Evolutionary conservation across 129 eudicot species (phyloP).

Genomic region (Helianthus tuberosus): DNA sequence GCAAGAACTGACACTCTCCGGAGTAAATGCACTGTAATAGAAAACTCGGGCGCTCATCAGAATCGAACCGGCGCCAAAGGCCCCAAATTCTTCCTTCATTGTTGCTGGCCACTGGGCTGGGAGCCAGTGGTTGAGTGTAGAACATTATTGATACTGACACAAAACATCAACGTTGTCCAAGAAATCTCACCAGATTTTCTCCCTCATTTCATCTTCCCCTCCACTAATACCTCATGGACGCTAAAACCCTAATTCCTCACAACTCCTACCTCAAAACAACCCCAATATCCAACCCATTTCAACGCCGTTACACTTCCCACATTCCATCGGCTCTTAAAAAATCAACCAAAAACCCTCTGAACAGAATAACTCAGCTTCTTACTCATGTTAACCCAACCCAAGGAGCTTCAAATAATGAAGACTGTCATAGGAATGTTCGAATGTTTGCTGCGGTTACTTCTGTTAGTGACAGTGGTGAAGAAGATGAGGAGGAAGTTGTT

Average conservation of each 20-base stretch:
- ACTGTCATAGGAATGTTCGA: conserved; percentile 4
- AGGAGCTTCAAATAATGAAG: conserved; percentile 17
- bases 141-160: no score
- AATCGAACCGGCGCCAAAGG: no score
- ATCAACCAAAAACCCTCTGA: conserved; percentile 1
- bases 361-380: conserved; percentile 2
- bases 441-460: conserved; percentile 35
- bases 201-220: background rate
- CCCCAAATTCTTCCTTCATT: no score
- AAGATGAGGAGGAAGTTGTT: conserved; percentile 11
- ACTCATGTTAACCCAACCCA: conserved; percentile 30
- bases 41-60: no score
- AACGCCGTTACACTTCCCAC: conserved; percentile 13
- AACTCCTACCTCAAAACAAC: background rate
- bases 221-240: background rate
- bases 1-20: no score
- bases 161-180: no score
- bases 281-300: conserved; percentile 21
- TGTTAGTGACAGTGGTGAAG: conserved; percentile 23
- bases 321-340: background rate
- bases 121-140: no score
- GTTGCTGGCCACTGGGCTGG: no score
- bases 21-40: no score
- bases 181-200: background rate
- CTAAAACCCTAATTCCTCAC: conserved; percentile 8